A percentile compares a stretch with the other conserved stretches of the same genome.
phyloP scores from a whole-genome alignment of 1,284 basidiomycete genomes.

The Agroathelia rolfsii region DNA sequence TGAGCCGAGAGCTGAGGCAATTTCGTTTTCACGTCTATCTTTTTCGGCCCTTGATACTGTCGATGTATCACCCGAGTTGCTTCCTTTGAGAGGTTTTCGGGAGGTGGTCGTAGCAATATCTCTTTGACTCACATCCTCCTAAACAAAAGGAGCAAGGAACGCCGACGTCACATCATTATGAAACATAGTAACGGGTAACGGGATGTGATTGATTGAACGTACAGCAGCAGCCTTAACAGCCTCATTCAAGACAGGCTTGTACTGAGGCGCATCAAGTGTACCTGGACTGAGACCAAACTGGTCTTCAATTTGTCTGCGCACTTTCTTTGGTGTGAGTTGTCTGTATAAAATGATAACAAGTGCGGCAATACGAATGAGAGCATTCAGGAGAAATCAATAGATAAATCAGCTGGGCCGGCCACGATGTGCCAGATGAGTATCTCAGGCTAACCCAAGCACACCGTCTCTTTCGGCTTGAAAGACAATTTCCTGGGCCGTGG shows the following conservation, averaged over 20 bases:
- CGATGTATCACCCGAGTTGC: conserved; percentile 4
- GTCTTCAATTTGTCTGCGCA: conserved; percentile 35
- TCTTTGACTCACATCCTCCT: conserved; percentile 5
- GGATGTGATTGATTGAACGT: no score
- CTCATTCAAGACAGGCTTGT: conserved; percentile 33
- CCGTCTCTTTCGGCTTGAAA: no score
- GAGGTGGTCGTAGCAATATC: conserved; percentile 11
- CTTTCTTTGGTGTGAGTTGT: conserved; percentile 34
- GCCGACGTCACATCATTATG: conserved; percentile 4
- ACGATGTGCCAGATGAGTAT: conserved; percentile 3
- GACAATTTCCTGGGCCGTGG: no score
- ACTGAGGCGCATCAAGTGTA: conserved; percentile 28
- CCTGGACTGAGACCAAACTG: conserved; percentile 30
- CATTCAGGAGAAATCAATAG: no score
- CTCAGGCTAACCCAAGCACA: conserved; percentile 5
- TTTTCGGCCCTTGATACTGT: not conserved
- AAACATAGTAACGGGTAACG: no score
- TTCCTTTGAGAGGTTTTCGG: conserved; percentile 7
- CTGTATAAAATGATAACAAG: no score
- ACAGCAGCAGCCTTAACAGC: conserved; percentile 33
- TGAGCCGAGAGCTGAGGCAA: no score
- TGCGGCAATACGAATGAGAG: no score
- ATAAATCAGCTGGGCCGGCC: no score
- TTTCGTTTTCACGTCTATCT: not conserved
- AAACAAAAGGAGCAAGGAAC: conserved; percentile 4